Base-by-base conservation (phyloP, 164 flowering plant genomes). In the Vitis labrusca region DNA sequence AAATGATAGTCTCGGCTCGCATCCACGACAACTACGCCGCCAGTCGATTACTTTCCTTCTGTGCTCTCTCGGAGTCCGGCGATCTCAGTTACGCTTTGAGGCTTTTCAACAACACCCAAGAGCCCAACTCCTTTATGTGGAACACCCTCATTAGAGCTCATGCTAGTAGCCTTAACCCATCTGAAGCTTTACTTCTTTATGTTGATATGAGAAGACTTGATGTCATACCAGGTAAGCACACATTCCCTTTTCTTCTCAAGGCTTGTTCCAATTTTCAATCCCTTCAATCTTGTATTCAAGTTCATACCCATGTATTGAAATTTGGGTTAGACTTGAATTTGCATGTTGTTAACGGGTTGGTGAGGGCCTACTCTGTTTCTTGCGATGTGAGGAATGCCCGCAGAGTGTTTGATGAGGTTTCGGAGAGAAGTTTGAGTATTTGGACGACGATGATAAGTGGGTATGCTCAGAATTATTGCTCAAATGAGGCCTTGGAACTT, bases 401-500 rank as follows among this genome's bases (percentile, higher is more conserved):
- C 1, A 13, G n/a, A 50, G 52, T 82, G 86, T 88, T 88, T 70
- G 90, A 89, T 32, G 88, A 84, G 72, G 27, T 57, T n/a, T 61
- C 74, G 32, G 84, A 68, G 56, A 83, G 83, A 51, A 84, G 73
- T 82, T 79, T 86, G 84, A 68, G 77, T 17, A 52, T 83, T 65
- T 90, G 91, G 91, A 90, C 86, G 14, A 83, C 88, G 0, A 79
- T 88, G 83, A 71, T 90, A 9, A 68, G 86, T 74, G 94, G 91
- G 69, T 85, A 85, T 63, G 86, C 87, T 5, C 90, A 85, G 68
- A 85, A 82, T 71, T 76, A 69, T 57, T 61, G 76, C 17, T 69
- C 87, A 0, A 64, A 74, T 27, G 88, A 85, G 64, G 89, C 91
- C 0, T 76, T 90, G 75, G n/a, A 29, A 71, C 17, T 90, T 73